phyloP scores from a whole-genome alignment of 108 stramenopile species.

The Cyclostephanos invisitatus region DNA sequence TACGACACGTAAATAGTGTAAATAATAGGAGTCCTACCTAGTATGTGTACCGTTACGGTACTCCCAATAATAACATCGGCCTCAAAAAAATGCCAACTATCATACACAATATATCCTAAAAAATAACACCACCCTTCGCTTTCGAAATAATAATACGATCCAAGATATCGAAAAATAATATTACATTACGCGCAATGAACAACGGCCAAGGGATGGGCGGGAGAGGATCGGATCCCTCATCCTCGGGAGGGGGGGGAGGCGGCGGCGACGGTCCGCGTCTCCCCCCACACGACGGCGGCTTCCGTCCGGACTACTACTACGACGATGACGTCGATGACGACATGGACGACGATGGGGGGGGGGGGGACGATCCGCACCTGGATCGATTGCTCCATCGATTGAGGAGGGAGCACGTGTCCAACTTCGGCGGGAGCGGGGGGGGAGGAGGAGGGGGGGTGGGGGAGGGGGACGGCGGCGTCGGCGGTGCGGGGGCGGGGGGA shows the following conservation, averaged over 20 bases:
- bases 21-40: no score
- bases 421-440: slow-evolving; percentile 13
- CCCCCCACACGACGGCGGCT: no score
- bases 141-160: no score
- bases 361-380: slow-evolving; percentile 5
- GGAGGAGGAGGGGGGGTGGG: neutral
- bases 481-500: neutral
- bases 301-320: neutral
- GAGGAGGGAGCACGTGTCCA: slow-evolving; percentile 34
- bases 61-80: no score
- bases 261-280: no score
- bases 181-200: neutral
- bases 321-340: neutral
- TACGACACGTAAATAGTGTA: no score
- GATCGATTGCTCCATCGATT: slow-evolving; percentile 17
- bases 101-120: no score
- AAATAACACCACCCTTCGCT: no score
- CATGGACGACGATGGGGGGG: neutral
- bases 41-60: no score
- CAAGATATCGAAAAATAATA: no score
- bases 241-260: neutral
- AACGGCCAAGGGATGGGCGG: neutral
- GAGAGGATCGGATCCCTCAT: neutral
- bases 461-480: neutral
- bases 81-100: no score